A percentile compares a stretch with the other conserved stretches of the same genome.
phyloP scores from a whole-genome alignment of 129 eudicot genomes.

The Chrysanthemum makinoi region DNA sequence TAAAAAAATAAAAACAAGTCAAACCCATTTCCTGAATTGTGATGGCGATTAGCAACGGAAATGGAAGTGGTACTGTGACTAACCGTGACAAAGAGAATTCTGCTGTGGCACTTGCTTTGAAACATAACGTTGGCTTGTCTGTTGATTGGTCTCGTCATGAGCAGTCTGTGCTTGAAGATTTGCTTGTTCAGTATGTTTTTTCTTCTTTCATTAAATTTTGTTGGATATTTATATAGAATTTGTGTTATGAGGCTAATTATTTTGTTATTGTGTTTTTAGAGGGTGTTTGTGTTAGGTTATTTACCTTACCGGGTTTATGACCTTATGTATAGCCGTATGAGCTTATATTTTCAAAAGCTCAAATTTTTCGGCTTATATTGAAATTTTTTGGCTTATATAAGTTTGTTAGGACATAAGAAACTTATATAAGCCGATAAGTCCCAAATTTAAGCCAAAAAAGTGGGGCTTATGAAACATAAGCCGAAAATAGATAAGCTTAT shows the following conservation, averaged over 20 bases:
- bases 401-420: too few species aligned
- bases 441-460: too few species aligned
- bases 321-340: too few species aligned
- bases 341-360: too few species aligned
- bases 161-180: conserved; percentile 48
- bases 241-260: not conserved
- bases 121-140: conserved; percentile 45
- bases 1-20: too few species aligned
- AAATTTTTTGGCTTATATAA: too few species aligned
- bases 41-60: conserved; percentile 17
- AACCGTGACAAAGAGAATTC: conserved; percentile 38
- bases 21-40: too few species aligned
- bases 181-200: conserved; percentile 28
- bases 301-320: not conserved
- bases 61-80: conserved; percentile 31
- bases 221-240: not conserved
- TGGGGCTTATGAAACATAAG: too few species aligned
- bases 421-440: too few species aligned
- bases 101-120: conserved; percentile 32
- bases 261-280: not conserved
- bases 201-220: not conserved
- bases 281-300: not conserved
- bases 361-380: too few species aligned
- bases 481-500: too few species aligned
- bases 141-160: conserved; percentile 49